A percentile compares a stretch with the other conserved stretches of the same genome.
phyloP scores from a whole-genome alignment of 345 rosid genomes.

The Brassica napus region Da-Ae NC_063440.1:25750501-25751000 shows the following conservation, averaged over 20 bases:
- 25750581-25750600: not conserved
- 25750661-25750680: not conserved
- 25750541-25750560: slow-evolving; percentile 15
- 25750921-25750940: slow-evolving; percentile 30
- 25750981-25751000: slow-evolving; percentile 14
- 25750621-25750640: not conserved
- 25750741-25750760: not conserved
- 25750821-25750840: slow-evolving; percentile 45
- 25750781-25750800: slow-evolving; percentile 37
- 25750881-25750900: slow-evolving; percentile 46
- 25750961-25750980: not conserved
- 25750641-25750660: not conserved
- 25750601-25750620: slow-evolving; percentile 1
- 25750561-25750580: slow-evolving; percentile 22
- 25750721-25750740: not conserved
- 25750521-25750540: not conserved
- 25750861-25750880: slow-evolving; percentile 62
- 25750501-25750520: slow-evolving; percentile 15
- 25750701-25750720: not conserved
- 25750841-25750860: slow-evolving; percentile 56
- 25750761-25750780: slow-evolving; percentile 22
- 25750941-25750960: slow-evolving; percentile 22
- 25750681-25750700: not conserved
- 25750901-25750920: slow-evolving; percentile 36
- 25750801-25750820: slow-evolving; percentile 41